These are phyloP conservation scores for Ceratocystis papillata DNA, from an alignment of 2,329 filamentous ascomycete species.

Conservation along the genomic window DNA sequence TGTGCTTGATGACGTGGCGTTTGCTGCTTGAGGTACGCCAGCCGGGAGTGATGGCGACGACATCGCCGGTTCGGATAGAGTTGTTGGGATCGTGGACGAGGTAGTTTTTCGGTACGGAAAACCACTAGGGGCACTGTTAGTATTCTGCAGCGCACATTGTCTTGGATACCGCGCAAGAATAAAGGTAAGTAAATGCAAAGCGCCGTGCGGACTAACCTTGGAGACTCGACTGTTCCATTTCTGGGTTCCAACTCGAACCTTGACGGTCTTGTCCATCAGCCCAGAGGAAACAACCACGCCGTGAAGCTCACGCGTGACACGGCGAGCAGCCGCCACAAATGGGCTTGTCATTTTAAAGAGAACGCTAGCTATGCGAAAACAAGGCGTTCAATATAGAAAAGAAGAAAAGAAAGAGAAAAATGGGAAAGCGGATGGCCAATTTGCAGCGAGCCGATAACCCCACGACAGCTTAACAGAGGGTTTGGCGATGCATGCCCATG, in stretches of 20 bases:
- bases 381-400: background rate
- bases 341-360: constrained; percentile 32
- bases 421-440: background rate
- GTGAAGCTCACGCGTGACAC: constrained; percentile 42
- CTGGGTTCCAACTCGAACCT: constrained; percentile 60
- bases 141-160: background rate
- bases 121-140: constrained; percentile 34
- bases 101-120: constrained; percentile 51
- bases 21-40: constrained; percentile 56
- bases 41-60: constrained; percentile 58
- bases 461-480: background rate
- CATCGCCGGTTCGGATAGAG: constrained; percentile 62
- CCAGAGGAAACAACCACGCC: constrained; percentile 70
- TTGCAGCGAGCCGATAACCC: background rate
- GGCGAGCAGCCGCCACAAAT: constrained; percentile 32
- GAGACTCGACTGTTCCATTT: constrained; percentile 62
- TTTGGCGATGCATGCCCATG: constrained; percentile 5
- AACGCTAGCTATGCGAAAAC: background rate
- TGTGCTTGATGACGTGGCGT: constrained; percentile 61
- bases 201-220: constrained; percentile 45
- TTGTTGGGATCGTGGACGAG: constrained; percentile 70
- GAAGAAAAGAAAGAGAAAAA: background rate
- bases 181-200: no score
- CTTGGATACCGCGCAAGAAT: no score
- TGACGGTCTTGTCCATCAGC: constrained; percentile 67